A percentile compares a stretch with the other conserved stretches of the same genome.
These are phyloP conservation scores for Beauveria asiatica DNA, from an alignment of 2,329 filamentous ascomycete genomes.

Conservation along the genomic window DNA sequence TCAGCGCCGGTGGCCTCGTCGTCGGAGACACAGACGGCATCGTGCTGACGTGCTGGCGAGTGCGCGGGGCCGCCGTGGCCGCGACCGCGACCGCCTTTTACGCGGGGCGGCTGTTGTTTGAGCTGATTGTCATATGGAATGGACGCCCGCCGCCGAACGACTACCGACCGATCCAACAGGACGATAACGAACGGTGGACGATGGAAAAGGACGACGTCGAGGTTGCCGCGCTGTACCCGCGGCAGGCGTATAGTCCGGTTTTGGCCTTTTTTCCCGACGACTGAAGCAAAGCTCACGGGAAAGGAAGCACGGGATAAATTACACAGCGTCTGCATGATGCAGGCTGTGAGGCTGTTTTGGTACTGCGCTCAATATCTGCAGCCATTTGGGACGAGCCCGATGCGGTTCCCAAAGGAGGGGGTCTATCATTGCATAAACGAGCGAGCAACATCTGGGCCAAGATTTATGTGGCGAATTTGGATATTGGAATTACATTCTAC, in stretches of 20 bases:
- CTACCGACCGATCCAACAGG: not conserved
- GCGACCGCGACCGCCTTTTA: not conserved
- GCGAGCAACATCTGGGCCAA: no score
- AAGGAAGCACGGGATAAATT: not conserved
- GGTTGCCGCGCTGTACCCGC: not conserved
- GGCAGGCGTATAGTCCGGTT: constrained; percentile 21
- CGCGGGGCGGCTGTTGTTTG: not conserved
- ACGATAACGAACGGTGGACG: not conserved
- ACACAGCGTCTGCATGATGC: not conserved
- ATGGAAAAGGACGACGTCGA: constrained; percentile 12
- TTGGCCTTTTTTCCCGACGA: constrained; percentile 23
- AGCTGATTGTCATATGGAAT: not conserved
- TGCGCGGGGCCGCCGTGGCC: constrained; percentile 1
- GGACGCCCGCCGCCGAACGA: not conserved
- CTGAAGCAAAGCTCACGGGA: not conserved
- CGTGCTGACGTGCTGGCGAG: not conserved
- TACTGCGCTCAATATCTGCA: not conserved
- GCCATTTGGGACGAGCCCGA: not conserved
- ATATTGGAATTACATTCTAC: not conserved
- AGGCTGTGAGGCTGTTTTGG: not conserved
- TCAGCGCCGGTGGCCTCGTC: not conserved
- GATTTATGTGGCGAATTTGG: not conserved
- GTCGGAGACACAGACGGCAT: not conserved
- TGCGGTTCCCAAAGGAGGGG: not conserved
- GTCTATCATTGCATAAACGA: no score